Conservation (phyloP, 495 filamentous ascomycete species). For the Penicillium nucicola region DNA sequence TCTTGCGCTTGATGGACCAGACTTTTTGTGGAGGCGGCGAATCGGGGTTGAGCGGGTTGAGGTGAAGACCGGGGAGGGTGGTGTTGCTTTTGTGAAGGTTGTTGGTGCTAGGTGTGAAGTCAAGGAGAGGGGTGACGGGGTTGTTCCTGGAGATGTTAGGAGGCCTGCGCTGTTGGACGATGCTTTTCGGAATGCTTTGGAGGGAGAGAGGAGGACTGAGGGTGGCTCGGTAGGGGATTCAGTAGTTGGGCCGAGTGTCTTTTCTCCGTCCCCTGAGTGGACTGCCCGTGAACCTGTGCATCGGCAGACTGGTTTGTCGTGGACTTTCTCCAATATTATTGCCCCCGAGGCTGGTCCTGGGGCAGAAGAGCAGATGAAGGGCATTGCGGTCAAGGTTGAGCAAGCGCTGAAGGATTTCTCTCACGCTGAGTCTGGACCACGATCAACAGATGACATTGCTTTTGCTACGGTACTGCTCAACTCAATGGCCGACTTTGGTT, state of each 20-base stretch:
- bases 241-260: neutral
- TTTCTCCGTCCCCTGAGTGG: constrained; percentile 11
- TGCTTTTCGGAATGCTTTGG: constrained; percentile 22
- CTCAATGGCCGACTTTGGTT: constrained; percentile 72
- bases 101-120: constrained; percentile 52
- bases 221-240: neutral
- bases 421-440: constrained; percentile 4
- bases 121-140: constrained; percentile 39
- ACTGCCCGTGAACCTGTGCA: constrained; percentile 11
- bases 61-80: constrained; percentile 64
- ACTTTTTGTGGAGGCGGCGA: constrained; percentile 62
- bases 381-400: constrained; percentile 36
- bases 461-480: constrained; percentile 75
- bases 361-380: constrained; percentile 43
- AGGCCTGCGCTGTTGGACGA: constrained; percentile 46
- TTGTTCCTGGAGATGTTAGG: constrained; percentile 37
- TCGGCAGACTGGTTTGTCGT: constrained; percentile 21
- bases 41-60: constrained; percentile 61
- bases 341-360: constrained; percentile 37
- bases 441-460: constrained; percentile 57
- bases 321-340: constrained; percentile 44
- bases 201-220: neutral
- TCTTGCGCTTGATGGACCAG: constrained; percentile 77
- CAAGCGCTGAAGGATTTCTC: constrained; percentile 24
- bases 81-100: constrained; percentile 63